These are phyloP conservation scores for Alternaria sp. DNA, from an alignment of 2,329 filamentous ascomycete species.

Conservation along the genomic window DNA sequence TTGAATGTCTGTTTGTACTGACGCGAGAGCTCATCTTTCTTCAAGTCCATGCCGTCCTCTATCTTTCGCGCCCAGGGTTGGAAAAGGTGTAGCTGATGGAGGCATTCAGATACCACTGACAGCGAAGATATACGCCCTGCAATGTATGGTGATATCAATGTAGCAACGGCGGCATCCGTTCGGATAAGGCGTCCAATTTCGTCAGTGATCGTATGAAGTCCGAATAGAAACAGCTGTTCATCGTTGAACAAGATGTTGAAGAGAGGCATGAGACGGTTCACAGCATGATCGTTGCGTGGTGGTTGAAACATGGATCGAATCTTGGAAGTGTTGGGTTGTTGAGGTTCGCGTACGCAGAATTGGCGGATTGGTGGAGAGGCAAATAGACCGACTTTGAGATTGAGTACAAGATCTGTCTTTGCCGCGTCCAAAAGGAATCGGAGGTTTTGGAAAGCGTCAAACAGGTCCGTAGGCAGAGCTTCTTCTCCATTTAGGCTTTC, in stretches of 20 bases:
- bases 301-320: too few species aligned
- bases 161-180: background rate
- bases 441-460: conserved; percentile 22
- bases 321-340: too few species aligned
- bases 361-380: conserved; percentile 6
- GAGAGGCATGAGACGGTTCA: conserved; percentile 19
- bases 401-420: conserved; percentile 7
- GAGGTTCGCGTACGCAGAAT: background rate
- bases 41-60: too few species aligned
- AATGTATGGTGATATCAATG: conserved; percentile 29
- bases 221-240: background rate
- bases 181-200: background rate
- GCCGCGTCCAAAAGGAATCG: conserved; percentile 16
- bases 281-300: background rate
- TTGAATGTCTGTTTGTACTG: too few species aligned
- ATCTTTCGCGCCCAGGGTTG: conserved; percentile 56
- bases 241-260: conserved; percentile 16
- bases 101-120: conserved; percentile 56
- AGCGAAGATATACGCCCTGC: conserved; percentile 55
- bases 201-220: background rate
- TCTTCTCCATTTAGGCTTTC: background rate
- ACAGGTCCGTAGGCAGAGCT: conserved; percentile 20
- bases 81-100: conserved; percentile 56
- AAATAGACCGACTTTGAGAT: background rate
- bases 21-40: too few species aligned